These are phyloP conservation scores for Solanum habrochaites DNA, from an alignment of 257 asterid species.

Conservation along the genomic window DNA sequence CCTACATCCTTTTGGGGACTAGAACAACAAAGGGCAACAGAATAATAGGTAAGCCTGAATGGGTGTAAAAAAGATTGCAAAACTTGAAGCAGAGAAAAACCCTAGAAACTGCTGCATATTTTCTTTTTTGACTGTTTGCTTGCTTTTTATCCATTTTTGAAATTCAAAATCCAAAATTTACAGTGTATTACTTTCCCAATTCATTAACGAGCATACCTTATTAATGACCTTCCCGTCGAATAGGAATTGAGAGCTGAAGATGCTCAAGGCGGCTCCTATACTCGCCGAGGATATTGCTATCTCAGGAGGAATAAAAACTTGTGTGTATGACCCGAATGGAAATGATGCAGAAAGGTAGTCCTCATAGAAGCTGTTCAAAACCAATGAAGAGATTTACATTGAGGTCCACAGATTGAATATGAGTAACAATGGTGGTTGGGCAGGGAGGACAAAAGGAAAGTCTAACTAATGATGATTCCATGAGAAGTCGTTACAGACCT, in stretches of 20 bases:
- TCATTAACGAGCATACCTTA: slow-evolving; percentile 49
- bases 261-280: slow-evolving; percentile 77
- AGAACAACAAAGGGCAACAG: not conserved
- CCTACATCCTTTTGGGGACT: not conserved
- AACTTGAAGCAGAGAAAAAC: not conserved
- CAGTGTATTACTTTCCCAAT: not conserved
- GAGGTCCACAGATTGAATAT: not conserved
- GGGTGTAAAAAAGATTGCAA: not conserved
- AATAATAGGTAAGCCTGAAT: not conserved
- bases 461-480: not conserved
- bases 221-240: slow-evolving; percentile 88
- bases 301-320: slow-evolving; percentile 83
- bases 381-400: slow-evolving; percentile 1
- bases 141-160: not conserved
- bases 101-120: not conserved
- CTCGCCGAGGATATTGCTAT: slow-evolving; percentile 77
- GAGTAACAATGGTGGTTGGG: not conserved
- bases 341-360: slow-evolving; percentile 77
- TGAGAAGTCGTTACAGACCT: slow-evolving; percentile 29
- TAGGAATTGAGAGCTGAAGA: slow-evolving; percentile 85
- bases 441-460: not conserved
- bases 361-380: slow-evolving; percentile 70
- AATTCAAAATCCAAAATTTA: not conserved
- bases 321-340: slow-evolving; percentile 95
- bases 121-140: not conserved